Evolutionary conservation across 176 grass and related monocot species (phyloP).

Genomic region (Triticum monococcum): DNA sequence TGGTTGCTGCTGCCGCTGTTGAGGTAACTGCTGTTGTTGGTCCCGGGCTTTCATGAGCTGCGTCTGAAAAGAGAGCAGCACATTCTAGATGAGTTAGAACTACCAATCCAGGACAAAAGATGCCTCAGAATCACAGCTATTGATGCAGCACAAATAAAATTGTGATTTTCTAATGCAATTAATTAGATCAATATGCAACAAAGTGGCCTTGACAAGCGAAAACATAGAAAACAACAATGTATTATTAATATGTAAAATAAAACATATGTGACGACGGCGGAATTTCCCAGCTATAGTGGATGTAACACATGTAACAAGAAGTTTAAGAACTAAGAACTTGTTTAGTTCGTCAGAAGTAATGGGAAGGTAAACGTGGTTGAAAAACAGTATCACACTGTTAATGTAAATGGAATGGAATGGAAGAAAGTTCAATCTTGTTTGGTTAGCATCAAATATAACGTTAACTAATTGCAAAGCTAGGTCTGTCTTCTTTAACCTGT

Average conservation of each 20-base stretch:
- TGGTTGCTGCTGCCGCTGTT: slow-evolving; percentile 63
- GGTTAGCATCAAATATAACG: background rate
- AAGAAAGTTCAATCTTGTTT: too few relatives aligned
- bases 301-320: slow-evolving; percentile 12
- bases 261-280: slow-evolving; percentile 6
- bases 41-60: slow-evolving; percentile 92
- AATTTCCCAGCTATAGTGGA: background rate
- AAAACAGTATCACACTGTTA: too few relatives aligned
- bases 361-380: too few relatives aligned
- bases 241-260: background rate
- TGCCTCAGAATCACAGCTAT: background rate
- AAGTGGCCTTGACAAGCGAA: background rate
- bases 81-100: slow-evolving; percentile 21
- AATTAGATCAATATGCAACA: background rate
- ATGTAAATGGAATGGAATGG: too few relatives aligned
- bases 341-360: background rate
- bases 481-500: background rate
- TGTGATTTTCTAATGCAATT: background rate
- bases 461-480: background rate
- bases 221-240: background rate
- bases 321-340: background rate
- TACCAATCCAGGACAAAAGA: slow-evolving; percentile 2
- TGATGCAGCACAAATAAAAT: slow-evolving; percentile 19
- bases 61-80: slow-evolving; percentile 51
- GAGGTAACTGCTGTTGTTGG: slow-evolving; percentile 63